A percentile compares a stretch with the other conserved stretches of the same genome.
These are phyloP conservation scores for Trichoderma afroharzianum DNA, from an alignment of 2,329 filamentous ascomycete species.

Conservation along the genomic window DNA sequence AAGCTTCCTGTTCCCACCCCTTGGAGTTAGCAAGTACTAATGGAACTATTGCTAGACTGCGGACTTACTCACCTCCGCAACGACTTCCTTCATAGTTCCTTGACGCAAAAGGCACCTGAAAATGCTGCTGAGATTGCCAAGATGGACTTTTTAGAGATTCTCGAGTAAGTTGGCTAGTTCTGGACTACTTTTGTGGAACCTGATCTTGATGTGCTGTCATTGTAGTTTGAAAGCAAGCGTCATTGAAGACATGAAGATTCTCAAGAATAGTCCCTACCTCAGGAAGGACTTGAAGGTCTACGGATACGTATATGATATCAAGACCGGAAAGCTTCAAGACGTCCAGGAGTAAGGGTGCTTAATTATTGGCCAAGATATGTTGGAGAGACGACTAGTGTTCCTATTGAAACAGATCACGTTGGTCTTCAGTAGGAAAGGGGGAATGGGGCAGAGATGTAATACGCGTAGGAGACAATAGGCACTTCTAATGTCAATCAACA, in stretches of 20 bases:
- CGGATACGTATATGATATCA: not conserved
- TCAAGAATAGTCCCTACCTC: not conserved
- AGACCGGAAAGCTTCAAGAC: not conserved
- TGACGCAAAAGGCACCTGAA: not conserved
- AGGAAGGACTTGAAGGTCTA: not conserved
- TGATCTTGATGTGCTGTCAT: not conserved
- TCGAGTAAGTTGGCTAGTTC: not conserved
- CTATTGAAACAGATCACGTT: too few species aligned
- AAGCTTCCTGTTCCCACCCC: not conserved
- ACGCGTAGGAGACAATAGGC: not conserved
- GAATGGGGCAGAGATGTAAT: not conserved
- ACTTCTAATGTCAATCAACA: not conserved
- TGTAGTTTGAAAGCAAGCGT: not conserved
- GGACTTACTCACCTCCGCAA: not conserved
- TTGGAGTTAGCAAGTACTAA: not conserved
- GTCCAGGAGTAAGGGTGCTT: not conserved
- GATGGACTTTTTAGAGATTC: not conserved
- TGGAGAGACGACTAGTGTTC: too few species aligned
- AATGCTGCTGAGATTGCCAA: not conserved
- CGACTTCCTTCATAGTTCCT: not conserved
- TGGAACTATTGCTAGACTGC: not conserved
- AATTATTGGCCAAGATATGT: not conserved
- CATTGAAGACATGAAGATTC: not conserved
- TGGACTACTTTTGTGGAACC: not conserved
- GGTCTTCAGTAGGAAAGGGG: not conserved